Base-by-base conservation (phyloP, 768 basidiomycete species). In the Boletus pseudo-olivaceus region DNA sequence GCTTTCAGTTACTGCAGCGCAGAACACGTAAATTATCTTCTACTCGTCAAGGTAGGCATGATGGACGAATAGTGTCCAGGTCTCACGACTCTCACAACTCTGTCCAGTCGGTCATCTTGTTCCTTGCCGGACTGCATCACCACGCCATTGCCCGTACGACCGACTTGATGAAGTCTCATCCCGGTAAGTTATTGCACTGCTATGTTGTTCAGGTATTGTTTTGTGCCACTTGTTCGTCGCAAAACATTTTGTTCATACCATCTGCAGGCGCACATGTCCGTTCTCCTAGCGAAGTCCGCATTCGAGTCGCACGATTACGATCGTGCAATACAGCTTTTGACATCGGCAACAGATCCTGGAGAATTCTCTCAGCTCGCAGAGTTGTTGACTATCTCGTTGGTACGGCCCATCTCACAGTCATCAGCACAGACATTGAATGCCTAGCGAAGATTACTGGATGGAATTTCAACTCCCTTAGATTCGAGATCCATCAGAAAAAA, bases 301-400 rank as follows among this genome's bases (percentile, higher is more conserved):
- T 39, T 63, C 8, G 40, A 55, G 33, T 47, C 37, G 7, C 53
- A 42, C 2, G 53, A 62, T 34, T 54, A 54, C 46, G 47, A 54
- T 7, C 19, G 17, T 30, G 56, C 52, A 10, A 43, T 51, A 44
- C 49, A 41, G 14, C 33, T 62, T 15, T 26, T 62, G 56, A 17
- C 42, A 19, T 58, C 51, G 20, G 20, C n/a, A 11, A 17, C 33
- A 14, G 41, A 53, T 34, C 51, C 41, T 14, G 55, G 51, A 15
- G 40, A 50, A 17, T 43, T 43, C 9, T 39, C 29, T 29, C 51
- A 52, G 5, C 40, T 39, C 17, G 44, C 55, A 4, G 60, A 61
- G 49, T 38, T 61, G 29, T 3, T 57, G 51, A 61, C 60, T 5
- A 14, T 61, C 30, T 62, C 60, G 1, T 23, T 61, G 60, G 60